Conservation (phyloP, 1,284 basidiomycete species). For the Cryptococcus sp. region DNA sequence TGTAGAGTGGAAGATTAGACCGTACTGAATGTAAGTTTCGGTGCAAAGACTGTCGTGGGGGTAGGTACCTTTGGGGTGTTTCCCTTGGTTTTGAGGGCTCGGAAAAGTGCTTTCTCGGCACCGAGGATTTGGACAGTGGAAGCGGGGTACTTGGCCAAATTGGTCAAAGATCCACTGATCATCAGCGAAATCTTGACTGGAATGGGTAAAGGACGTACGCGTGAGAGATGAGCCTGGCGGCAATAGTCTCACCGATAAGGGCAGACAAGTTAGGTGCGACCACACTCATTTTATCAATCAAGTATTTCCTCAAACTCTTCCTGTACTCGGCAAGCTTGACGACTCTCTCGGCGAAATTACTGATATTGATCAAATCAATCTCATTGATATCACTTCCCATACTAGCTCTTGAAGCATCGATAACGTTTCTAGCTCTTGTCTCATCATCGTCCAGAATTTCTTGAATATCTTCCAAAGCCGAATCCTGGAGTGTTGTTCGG, state of each 20-base stretch:
- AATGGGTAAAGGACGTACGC: constrained; percentile 50
- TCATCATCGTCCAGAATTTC: constrained; percentile 81
- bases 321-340: constrained; percentile 91
- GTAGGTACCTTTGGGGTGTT: constrained; percentile 96
- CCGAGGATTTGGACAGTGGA: constrained; percentile 97
- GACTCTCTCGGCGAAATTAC: constrained; percentile 85
- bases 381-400: constrained; percentile 94
- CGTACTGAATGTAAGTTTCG: constrained; percentile 60
- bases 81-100: constrained; percentile 96
- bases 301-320: constrained; percentile 82
- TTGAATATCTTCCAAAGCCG: constrained; percentile 71
- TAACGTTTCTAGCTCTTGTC: constrained; percentile 83
- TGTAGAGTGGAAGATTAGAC: constrained; percentile 85
- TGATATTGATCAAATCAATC: constrained; percentile 95
- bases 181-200: constrained; percentile 1
- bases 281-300: constrained; percentile 96
- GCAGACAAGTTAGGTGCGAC: constrained; percentile 95
- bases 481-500: constrained; percentile 62
- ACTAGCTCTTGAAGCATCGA: constrained; percentile 88
- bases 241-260: constrained; percentile 90
- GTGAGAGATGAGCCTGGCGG: constrained; percentile 91
- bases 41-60: constrained; percentile 6
- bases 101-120: constrained; percentile 96
- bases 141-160: constrained; percentile 96
- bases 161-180: constrained; percentile 76